Evolutionary conservation across 768 basidiomycete species (phyloP), one percentile per base, ranked within the genome.

Genomic region (Terana coerulea): DNA sequence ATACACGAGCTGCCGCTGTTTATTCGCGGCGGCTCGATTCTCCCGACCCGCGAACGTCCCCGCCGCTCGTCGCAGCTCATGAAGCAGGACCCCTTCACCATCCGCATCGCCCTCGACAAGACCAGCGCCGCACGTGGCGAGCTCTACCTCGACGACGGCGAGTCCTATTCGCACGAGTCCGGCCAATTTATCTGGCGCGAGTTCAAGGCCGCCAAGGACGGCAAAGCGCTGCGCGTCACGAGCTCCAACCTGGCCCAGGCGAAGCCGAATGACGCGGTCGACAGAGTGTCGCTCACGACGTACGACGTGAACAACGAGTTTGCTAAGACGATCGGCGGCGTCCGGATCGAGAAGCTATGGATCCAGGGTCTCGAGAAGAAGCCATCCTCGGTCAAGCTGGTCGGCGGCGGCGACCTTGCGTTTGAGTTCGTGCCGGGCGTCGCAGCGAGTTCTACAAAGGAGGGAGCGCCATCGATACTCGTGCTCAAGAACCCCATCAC

Each of bases 131-230:
- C 95, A 0, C 65, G 63, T 1, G 97, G 97, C 31, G 90, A 95
- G 62, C 75, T 99, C 31, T 99, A 98, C 69, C 79, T 95, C 50
- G 97, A 99, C 65, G 97, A 98, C 59, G 97, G 97, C 12, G 87
- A 86, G 46, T 80, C 86, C 0, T 98, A 83, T 67, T 71, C 76
- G 4, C 84, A 94, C 68, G 71, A 79, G 52, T 64, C 77, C 5
- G 97, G 97, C 26, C 75, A 92, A 52, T 81, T 90, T 64, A 74
- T 97, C 53, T 95, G 91, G 91, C 83, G 91, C 49, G 72, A 76
- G 53, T 91, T 95, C 62, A 61, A 61, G 22, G 84, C 91, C 22
- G 76, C 73, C 48, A 75, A 76, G 64, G 66, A 67, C 11, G 60
- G 64, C 40, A 69, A 80, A n/a, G 75, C 68, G 46, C 64, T 84